These are phyloP conservation scores for Paracoccidioides lutzii DNA, from an alignment of 2,329 filamentous ascomycete genomes.

Conservation along the genomic window DNA sequence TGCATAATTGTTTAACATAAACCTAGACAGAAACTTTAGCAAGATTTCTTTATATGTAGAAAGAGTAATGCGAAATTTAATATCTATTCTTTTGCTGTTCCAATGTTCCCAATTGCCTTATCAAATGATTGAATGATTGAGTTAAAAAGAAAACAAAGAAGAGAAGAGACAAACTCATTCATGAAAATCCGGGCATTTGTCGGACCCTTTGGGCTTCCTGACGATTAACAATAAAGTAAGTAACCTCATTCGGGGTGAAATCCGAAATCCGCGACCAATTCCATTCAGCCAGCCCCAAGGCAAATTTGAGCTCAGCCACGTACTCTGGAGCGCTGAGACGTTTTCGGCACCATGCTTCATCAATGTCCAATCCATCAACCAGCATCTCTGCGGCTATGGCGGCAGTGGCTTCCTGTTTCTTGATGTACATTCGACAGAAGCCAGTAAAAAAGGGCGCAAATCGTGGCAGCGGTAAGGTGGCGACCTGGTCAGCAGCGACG, in stretches of 20 bases:
- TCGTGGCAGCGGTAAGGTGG: slow-evolving; percentile 13
- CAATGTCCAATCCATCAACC: slow-evolving; percentile 18
- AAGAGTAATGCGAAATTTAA: too few relatives aligned
- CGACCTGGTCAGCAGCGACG: slow-evolving; percentile 40
- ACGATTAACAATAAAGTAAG: slow-evolving; percentile 15
- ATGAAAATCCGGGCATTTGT: slow-evolving; percentile 14
- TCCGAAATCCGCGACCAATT: slow-evolving; percentile 16
- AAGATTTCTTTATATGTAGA: too few relatives aligned
- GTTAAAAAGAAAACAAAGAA: too few relatives aligned
- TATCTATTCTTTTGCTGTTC: too few relatives aligned
- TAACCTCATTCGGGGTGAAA: slow-evolving; percentile 15
- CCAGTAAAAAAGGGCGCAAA: slow-evolving; percentile 13
- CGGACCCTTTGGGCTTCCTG: slow-evolving; percentile 11
- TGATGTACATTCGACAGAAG: slow-evolving; percentile 13
- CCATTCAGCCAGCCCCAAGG: slow-evolving; percentile 8
- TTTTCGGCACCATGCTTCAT: slow-evolving; percentile 12
- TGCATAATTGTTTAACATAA: too few relatives aligned
- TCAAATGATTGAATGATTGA: too few relatives aligned
- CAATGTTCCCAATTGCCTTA: too few relatives aligned
- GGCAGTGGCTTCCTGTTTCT: slow-evolving; percentile 12
- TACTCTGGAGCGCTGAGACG: slow-evolving; percentile 6
- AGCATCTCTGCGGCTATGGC: slow-evolving; percentile 19
- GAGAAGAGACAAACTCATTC: too few relatives aligned
- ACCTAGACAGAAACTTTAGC: too few relatives aligned
- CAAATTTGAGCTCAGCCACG: slow-evolving; percentile 9